Conservation (phyloP, 2,329 filamentous ascomycete species). For the Hypoxylon sp. region DNA sequence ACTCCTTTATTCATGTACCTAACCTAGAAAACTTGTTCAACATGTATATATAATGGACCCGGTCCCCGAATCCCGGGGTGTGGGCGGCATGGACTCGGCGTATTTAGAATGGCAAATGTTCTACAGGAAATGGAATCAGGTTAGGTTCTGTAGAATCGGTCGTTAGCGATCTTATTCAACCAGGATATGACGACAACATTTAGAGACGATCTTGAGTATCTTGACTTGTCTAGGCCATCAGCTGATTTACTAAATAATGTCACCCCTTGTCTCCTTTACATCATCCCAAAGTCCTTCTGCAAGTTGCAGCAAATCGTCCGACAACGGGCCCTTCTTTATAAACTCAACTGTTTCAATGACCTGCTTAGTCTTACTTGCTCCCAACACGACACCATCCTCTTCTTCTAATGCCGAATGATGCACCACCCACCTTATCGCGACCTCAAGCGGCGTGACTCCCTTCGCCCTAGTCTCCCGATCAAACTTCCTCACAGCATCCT, state of each 20-base stretch:
- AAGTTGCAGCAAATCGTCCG: constrained; percentile 43
- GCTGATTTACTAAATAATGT: constrained; percentile 30
- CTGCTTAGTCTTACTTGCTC: constrained; percentile 54
- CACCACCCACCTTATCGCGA: constrained; percentile 56
- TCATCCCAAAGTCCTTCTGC: constrained; percentile 48
- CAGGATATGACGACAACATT: constrained; percentile 37
- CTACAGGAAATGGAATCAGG: constrained; percentile 12
- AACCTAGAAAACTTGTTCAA: constrained; percentile 26
- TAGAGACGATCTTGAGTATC: neutral
- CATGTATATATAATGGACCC: constrained; percentile 36
- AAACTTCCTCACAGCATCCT: constrained; percentile 53
- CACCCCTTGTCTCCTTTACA: constrained; percentile 40
- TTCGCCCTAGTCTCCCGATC: constrained; percentile 48
- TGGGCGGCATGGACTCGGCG: constrained; percentile 38
- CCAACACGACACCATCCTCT: constrained; percentile 55
- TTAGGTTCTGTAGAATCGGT: constrained; percentile 28
- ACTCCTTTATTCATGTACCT: neutral
- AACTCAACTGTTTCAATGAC: constrained; percentile 52
- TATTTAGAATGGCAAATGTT: constrained; percentile 27
- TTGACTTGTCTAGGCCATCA: no score
- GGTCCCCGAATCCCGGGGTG: constrained; percentile 1
- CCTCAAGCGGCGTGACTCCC: constrained; percentile 53
- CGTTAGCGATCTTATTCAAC: constrained; percentile 47
- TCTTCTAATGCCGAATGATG: constrained; percentile 53
- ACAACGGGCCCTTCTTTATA: constrained; percentile 54